phyloP scores from a whole-genome alignment of 768 basidiomycete genomes.

The Leccinum barrowsii region DNA sequence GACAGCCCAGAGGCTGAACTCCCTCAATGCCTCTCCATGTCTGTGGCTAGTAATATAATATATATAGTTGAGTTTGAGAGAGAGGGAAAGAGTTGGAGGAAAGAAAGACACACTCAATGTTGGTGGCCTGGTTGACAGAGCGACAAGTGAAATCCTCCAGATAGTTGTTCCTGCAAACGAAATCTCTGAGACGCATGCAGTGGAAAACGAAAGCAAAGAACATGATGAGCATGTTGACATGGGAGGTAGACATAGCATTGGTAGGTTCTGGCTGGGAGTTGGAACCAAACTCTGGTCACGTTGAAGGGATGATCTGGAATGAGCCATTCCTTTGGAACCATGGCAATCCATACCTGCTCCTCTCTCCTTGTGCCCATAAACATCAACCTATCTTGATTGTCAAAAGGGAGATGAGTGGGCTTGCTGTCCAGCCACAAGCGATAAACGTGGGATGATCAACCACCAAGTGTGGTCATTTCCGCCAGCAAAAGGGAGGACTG shows the following conservation, averaged over 20 bases:
- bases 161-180: not conserved
- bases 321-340: constrained; percentile 1
- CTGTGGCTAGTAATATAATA: not conserved
- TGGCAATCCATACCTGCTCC: not conserved
- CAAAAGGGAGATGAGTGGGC: not conserved
- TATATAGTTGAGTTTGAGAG: too few species aligned
- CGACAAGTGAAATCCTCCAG: not conserved
- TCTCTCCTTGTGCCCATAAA: not conserved
- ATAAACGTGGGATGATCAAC: accelerated
- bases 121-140: not conserved
- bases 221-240: not conserved
- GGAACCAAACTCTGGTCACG: not conserved
- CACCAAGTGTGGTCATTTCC: not conserved
- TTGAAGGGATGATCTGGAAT: not conserved
- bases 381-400: not conserved
- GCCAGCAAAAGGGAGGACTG: not conserved
- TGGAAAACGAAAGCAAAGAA: not conserved
- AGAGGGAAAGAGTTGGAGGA: too few species aligned
- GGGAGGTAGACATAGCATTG: not conserved
- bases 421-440: not conserved
- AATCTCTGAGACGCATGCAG: not conserved
- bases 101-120: not conserved
- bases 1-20: not conserved
- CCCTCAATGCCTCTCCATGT: not conserved
- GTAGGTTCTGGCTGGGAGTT: not conserved